Evolutionary conservation across 2,329 filamentous ascomycete species (phyloP).

Genomic region (Tolypocladium tundrense): DNA sequence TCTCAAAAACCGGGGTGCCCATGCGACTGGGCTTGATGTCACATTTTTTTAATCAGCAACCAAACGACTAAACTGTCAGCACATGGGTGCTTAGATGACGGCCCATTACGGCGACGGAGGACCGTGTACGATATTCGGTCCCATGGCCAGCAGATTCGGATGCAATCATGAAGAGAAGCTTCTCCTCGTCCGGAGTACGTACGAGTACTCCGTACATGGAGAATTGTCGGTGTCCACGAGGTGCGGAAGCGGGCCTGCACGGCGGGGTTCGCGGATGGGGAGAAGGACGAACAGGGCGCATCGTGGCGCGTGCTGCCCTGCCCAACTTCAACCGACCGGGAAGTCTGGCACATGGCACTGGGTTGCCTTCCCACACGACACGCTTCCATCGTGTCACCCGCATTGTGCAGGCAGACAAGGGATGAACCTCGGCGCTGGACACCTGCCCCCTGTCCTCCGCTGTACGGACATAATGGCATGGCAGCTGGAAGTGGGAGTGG

Average conservation of each 20-base stretch:
- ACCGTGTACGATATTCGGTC: neutral
- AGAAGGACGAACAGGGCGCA: neutral
- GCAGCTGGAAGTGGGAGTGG: neutral
- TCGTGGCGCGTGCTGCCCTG: neutral
- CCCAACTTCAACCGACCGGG: neutral
- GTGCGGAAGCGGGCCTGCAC: neutral
- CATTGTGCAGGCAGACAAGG: neutral
- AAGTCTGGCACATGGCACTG: neutral
- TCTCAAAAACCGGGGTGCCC: neutral
- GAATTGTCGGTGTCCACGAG: neutral
- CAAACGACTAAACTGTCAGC: neutral
- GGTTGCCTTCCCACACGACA: neutral
- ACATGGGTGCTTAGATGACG: neutral
- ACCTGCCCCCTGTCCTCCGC: neutral
- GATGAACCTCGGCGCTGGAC: neutral
- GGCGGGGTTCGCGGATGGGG: neutral
- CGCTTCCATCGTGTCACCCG: neutral
- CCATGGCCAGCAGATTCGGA: neutral
- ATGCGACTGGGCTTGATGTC: neutral
- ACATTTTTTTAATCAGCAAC: neutral
- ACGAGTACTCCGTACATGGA: neutral
- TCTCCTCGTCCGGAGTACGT: neutral
- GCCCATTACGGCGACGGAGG: neutral
- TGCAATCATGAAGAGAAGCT: neutral
- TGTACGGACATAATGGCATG: neutral